Conservation (phyloP, 495 filamentous ascomycete genomes). For the Cairneyella variabilis region DNA sequence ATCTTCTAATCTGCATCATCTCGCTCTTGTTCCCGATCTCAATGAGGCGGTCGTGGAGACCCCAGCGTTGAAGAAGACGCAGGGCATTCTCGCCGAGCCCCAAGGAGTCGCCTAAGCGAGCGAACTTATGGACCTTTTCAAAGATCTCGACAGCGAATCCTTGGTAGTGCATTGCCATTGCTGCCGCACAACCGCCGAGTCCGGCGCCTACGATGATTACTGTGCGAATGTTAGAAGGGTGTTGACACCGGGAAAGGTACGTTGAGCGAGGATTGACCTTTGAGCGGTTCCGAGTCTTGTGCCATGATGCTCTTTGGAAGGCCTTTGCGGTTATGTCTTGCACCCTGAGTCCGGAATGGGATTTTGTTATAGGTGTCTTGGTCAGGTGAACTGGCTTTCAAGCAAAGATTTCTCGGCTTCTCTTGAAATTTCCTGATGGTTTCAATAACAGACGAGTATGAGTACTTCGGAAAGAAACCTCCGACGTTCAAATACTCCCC, state of each 20-base stretch:
- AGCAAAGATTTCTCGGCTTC: no score
- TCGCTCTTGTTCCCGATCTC: slow-evolving; percentile 50
- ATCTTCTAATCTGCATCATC: slow-evolving; percentile 49
- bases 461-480: background rate
- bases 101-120: slow-evolving; percentile 46
- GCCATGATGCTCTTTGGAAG: no score
- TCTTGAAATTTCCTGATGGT: background rate
- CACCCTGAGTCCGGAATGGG: no score
- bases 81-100: slow-evolving; percentile 50
- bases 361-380: no score
- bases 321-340: no score
- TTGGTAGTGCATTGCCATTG: slow-evolving; percentile 47
- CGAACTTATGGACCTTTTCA: slow-evolving; percentile 46
- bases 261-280: slow-evolving; percentile 1
- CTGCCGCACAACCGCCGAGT: slow-evolving; percentile 51
- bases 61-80: slow-evolving; percentile 46
- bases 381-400: no score
- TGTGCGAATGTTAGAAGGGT: slow-evolving; percentile 15
- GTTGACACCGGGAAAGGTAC: background rate
- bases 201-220: slow-evolving; percentile 51
- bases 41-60: slow-evolving; percentile 39
- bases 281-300: slow-evolving; percentile 9
- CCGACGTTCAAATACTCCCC: no score
- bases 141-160: slow-evolving; percentile 46
- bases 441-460: background rate